phyloP scores from a whole-genome alignment of 2,329 filamentous ascomycete species.

The Fusarium lyarnte region DNA sequence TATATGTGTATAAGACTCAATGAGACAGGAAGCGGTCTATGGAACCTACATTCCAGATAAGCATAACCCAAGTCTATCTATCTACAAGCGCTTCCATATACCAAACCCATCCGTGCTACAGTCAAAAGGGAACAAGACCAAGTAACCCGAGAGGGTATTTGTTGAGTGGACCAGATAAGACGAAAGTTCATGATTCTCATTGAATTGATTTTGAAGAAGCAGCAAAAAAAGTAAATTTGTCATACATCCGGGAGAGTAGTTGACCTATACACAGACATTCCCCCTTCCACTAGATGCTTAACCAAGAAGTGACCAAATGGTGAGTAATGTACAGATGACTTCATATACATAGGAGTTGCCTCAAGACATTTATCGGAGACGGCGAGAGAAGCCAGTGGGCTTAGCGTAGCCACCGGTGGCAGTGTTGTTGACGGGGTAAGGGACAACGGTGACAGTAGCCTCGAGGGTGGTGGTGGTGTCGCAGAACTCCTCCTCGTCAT shows the following conservation, averaged over 20 bases:
- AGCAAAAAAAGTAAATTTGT: conserved; percentile 36
- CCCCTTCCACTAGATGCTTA: conserved; percentile 36
- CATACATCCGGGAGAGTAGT: conserved; percentile 41
- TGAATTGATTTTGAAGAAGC: conserved; percentile 40
- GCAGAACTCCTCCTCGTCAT: conserved; percentile 34
- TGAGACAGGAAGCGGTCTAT: conserved; percentile 8
- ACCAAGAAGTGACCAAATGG: conserved; percentile 36
- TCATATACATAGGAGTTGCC: conserved; percentile 28
- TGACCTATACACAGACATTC: conserved; percentile 23
- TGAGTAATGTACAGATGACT: conserved; percentile 39
- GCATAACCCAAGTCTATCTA: conserved; percentile 35
- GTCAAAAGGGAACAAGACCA: conserved; percentile 15
- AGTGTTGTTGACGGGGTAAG: conserved; percentile 54
- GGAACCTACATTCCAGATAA: conserved; percentile 7
- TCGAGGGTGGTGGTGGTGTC: conserved; percentile 43
- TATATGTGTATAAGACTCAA: conserved; percentile 29
- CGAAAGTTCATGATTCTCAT: conserved; percentile 44
- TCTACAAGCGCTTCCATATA: conserved; percentile 24
- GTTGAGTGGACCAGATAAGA: conserved; percentile 33
- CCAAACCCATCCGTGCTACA: neutral
- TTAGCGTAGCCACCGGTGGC: conserved; percentile 47
- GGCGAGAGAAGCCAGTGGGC: conserved; percentile 50
- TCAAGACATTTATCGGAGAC: conserved; percentile 45
- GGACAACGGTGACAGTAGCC: conserved; percentile 51
- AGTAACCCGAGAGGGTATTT: conserved; percentile 1